phyloP scores from a whole-genome alignment of 768 basidiomycete genomes.

The Pleurotus citrinopileatus region DNA sequence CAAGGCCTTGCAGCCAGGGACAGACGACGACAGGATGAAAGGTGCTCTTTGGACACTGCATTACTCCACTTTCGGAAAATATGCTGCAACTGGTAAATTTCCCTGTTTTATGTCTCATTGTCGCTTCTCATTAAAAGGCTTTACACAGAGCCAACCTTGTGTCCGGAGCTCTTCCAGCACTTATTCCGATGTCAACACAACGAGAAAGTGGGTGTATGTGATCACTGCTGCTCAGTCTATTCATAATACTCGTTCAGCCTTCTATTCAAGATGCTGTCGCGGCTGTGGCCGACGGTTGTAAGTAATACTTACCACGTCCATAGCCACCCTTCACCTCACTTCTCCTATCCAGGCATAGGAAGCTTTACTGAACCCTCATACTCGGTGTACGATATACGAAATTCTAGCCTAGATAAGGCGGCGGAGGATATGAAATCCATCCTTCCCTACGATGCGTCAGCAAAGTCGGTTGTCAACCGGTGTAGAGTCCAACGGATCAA shows the following conservation, averaged over 20 bases:
- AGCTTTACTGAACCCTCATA: constrained; percentile 62
- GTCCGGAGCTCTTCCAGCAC: constrained; percentile 52
- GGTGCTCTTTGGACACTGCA: constrained; percentile 83
- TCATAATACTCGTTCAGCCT: constrained; percentile 36
- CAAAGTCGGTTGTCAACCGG: constrained; percentile 34
- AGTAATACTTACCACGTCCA: constrained; percentile 19
- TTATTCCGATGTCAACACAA: constrained; percentile 78
- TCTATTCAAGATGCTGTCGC: constrained; percentile 75
- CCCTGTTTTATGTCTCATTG: background rate
- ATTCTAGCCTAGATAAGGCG: constrained; percentile 36
- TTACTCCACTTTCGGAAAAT: constrained; percentile 54
- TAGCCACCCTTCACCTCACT: background rate
- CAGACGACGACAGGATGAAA: constrained; percentile 90
- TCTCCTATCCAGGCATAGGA: constrained; percentile 47
- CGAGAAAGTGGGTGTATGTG: constrained; percentile 59
- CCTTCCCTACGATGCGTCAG: constrained; percentile 30
- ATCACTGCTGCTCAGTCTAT: background rate
- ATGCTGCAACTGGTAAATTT: constrained; percentile 43
- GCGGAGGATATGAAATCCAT: constrained; percentile 32
- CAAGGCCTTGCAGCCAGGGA: constrained; percentile 57
- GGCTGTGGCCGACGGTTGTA: constrained; percentile 62
- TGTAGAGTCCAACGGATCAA: constrained; percentile 43
- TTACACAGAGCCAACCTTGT: constrained; percentile 58
- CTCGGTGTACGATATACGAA: constrained; percentile 51
- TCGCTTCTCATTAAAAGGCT: constrained; percentile 6